These are phyloP conservation scores for Lichtheimia hyalospora DNA, from an alignment of 371 early-diverging fungal genomes.

Conservation along the genomic window DNA sequence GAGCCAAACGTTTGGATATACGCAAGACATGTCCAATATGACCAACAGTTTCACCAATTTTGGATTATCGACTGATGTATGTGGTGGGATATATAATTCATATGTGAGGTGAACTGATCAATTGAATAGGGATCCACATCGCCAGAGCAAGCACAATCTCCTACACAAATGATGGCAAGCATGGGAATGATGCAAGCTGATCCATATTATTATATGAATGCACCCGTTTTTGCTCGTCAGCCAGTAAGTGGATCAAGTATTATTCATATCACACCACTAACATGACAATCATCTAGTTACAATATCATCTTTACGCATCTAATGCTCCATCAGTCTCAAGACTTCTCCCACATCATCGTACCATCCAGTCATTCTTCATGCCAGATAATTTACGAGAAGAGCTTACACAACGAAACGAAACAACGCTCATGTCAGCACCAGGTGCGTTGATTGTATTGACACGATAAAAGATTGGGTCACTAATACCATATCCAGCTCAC, in stretches of 20 bases:
- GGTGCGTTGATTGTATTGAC: slow-evolving; percentile 25
- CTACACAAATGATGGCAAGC: slow-evolving; percentile 20
- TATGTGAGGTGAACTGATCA: no score
- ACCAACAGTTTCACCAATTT: no score
- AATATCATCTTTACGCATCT: slow-evolving; percentile 76
- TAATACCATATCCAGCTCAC: slow-evolving; percentile 24
- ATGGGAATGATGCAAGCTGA: slow-evolving; percentile 23
- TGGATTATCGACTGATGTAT: no score
- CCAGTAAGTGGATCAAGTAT: slow-evolving; percentile 29
- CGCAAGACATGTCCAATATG: no score
- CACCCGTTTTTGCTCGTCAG: slow-evolving; percentile 35
- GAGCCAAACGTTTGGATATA: no score
- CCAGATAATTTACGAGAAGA: slow-evolving; percentile 80
- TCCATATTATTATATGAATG: slow-evolving; percentile 41
- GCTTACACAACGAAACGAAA: slow-evolving; percentile 72
- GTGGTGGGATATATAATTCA: no score
- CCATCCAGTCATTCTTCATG: slow-evolving; percentile 81
- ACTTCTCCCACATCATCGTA: slow-evolving; percentile 71
- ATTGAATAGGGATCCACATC: not conserved
- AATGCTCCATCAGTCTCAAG: slow-evolving; percentile 70
- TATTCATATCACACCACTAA: not conserved
- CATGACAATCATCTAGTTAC: slow-evolving; percentile 40
- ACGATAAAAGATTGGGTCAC: not conserved
- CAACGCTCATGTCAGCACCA: slow-evolving; percentile 57
- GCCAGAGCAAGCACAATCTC: not conserved